Evolutionary conservation across 78 protist genomes (phyloP), one percentile per base, ranked within the genome.

Genomic region (Dictyostelium brefeldianum): DNA sequence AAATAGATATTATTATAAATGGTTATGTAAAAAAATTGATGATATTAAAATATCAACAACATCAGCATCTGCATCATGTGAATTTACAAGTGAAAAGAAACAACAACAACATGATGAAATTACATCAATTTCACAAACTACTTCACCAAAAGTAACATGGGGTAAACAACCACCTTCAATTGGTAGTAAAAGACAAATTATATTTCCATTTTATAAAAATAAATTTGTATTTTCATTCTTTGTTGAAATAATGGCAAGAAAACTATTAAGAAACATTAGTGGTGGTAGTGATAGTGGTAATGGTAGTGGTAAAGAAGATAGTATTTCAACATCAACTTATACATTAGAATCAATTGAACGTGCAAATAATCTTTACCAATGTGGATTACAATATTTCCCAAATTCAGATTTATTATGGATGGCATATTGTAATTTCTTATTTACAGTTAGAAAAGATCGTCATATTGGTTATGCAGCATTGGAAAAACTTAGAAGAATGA

Each of bases 341-440:
- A 15, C 75, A 31, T 29, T 0, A 3, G 78, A 62, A 1, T 15
- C 51, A 8, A 50, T 87, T 50, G 93, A 87, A 22, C 22, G 70
- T 20, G 93, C 84, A 75, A 87, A 87, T 64, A 81, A 75, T 31
- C 10, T 87, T 4, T 87, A 77, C 15, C 93, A 87, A 51, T 87
- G 93, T 43, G 93, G 79, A 77, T 70, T 87, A 17, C 93, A 87
- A 46, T 87, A 87, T 50, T 87, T 64, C 84, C 93, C 93, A 62
- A 47, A 78, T 15, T 77, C 84, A 7, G 53, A 80, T 25, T 6
- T 87, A 11, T 67, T 87, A 41, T 87, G 93, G 93, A 87, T 87
- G 93, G 83, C 93, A 3, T 87, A 87, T 78, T 46, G 75, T 8
- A 87, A 87, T 78, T 87, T 65, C 50, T 65, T 87, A 71, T 51